Evolutionary conservation across 1,284 basidiomycete genomes (phyloP), one percentile per base, ranked within the genome.

Genomic region (Puccinia coronata): DNA sequence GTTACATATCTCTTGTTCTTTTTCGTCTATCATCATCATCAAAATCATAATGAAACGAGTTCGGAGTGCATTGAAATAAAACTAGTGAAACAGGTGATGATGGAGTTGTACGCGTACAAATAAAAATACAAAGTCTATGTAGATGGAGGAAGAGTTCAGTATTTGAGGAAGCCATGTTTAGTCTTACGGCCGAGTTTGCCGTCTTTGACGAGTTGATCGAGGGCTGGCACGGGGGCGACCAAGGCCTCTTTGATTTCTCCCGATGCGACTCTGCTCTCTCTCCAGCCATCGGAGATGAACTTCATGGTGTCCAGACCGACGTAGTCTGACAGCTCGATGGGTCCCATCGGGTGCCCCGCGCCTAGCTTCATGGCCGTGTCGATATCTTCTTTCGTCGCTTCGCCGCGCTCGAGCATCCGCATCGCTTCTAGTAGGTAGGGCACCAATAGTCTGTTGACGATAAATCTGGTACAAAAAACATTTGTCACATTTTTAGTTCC

Each of bases 341-440:
- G 89, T 83, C 89, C 86, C 84, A 88, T 86, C 9, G 86, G 85
- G 61, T 83, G 83, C 84, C 89, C 89, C 20, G 89, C 89, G 41
- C 89, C 89, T 36, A 90, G 87, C 85, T 90, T 89, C 89, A 90
- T 90, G 51, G 89, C 89, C 16, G 86, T 88, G 85, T 90, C 89
- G 80, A 90, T 87, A 85, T 90, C 89, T 85, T 89, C 87, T 18
- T 88, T 85, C 12, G 88, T 87, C 0, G 89, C 89, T 76, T 90
- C 89, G 20, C 89, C 89, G 43, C 89, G 87, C 84, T 90, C 89
- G 28, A 89, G 86, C 87, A 90, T 89, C 51, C 89, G 85, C 78
- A 90, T 88, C 0, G 89, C 88, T 84, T 90, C 89, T 55, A 80
- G 53, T 47, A 75, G 57, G 11, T 39, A 69, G 18, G 71, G 41